Evolutionary conservation across 495 filamentous ascomycete species (phyloP).

Genomic region (Neurospora sublineolata): DNA sequence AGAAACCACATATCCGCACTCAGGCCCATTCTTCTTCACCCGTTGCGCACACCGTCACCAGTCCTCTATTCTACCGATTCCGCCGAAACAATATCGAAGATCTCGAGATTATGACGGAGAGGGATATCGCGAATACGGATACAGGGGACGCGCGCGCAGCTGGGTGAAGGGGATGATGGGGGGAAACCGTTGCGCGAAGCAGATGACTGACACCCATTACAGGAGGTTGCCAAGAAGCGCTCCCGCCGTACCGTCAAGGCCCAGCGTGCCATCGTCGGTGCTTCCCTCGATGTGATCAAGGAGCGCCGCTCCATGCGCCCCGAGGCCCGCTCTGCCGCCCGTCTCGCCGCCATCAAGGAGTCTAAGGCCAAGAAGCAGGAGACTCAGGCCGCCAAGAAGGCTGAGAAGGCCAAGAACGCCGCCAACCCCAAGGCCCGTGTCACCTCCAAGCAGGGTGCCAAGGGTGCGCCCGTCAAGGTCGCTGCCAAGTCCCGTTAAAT

Average conservation of each 20-base stretch:
- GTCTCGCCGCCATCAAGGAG: constrained; percentile 81
- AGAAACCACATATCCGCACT: constrained; percentile 8
- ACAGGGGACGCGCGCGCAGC: background rate
- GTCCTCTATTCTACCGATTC: background rate
- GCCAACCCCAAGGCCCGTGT: constrained; percentile 58
- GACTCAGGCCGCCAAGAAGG: constrained; percentile 85
- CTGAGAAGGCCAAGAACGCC: constrained; percentile 95
- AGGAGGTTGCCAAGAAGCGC: constrained; percentile 99
- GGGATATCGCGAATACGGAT: background rate
- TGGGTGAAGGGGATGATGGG: background rate
- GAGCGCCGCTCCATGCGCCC: constrained; percentile 88
- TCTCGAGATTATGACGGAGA: background rate
- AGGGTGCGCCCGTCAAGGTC: constrained; percentile 80
- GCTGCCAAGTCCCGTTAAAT: constrained; percentile 78
- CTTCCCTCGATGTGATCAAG: constrained; percentile 98
- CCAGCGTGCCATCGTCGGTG: constrained; percentile 98
- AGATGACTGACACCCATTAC: constrained; percentile 35
- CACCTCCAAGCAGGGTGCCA: constrained; percentile 91
- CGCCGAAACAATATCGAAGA: background rate
- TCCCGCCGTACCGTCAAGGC: constrained; percentile 95
- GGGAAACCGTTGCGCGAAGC: background rate
- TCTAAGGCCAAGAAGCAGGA: constrained; percentile 95
- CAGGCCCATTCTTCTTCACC: background rate
- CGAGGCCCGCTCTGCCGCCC: constrained; percentile 87
- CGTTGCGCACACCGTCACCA: constrained; percentile 8